Evolutionary conservation across 192 early-diverging fungal species (phyloP), one percentile per base, ranked within the genome.

Genomic region (Coemansia sp.): DNA sequence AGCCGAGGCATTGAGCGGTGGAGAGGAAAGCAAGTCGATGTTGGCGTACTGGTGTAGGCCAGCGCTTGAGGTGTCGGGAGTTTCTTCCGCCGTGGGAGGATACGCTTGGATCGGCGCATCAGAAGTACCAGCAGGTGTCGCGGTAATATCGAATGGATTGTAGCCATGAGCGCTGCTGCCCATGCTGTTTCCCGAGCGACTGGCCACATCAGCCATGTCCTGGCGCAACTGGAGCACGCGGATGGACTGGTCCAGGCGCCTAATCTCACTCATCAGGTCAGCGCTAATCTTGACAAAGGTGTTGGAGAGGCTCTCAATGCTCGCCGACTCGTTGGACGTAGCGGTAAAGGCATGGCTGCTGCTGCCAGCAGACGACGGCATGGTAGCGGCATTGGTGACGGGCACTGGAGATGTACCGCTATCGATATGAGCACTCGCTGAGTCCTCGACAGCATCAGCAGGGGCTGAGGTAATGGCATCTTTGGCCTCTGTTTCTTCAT

Each of bases 211-310:
- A 7, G 71, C 58, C 65, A 67, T 80, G 42, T 80, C 63, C 66
- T 80, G 78, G 26, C 53, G 53, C 26, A 57, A 49, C 63, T 80
- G 78, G 53, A 80, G 64, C 55, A 75, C 78, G 63, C 69, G 75
- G 44, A 80, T 65, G 6, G 78, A 80, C 61, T 53, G 61, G 35
- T 75, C 78, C 47, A 80, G 57, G 23, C 78, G 78, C 14, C 62
- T 50, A 57, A 80, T 80, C 73, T 80, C 78, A 37, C 43, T 67
- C 73, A 80, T 80, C 69, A 80, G 58, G 46, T 80, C 78, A 7
- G 78, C 50, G 33, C 78, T 46, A 21, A 80, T 80, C 67, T 80
- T 75, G 69, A 72, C 73, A 69, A 80, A 80, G 10, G 73, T 66
- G 61, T 55, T 71, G 14, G 78, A 75, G 10, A 80, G 66, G 42